Base-by-base conservation (phyloP, 495 filamentous ascomycete genomes). In the Penicillium angulare region DNA sequence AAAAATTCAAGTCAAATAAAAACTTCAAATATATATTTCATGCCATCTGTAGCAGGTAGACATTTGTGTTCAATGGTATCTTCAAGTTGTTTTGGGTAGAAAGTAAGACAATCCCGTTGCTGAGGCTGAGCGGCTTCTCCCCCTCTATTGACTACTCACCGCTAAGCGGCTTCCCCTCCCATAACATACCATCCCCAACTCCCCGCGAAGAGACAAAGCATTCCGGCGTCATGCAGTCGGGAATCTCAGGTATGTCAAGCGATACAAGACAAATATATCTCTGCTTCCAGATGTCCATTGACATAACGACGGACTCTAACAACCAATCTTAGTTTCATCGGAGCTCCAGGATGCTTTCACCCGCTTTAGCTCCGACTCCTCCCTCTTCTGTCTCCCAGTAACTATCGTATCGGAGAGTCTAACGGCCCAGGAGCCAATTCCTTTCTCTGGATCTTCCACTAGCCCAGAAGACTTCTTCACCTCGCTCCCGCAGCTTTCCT, bases 341-440 rank as follows among this genome's bases (percentile, higher is more conserved):
- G 90, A 95, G 75, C 90, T 98, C 51, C 85, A 88, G 61, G 71
- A 83, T 65, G 79, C 89, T 55, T 97, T 98, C 80, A 81, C 80
- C 73, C 66, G 70, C 36, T 84, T 97, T 63, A 78, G 88, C 60
- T 72, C 80, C 46, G 77, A 79, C 57, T 52, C 74, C 56, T 72
- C 77, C 15, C 78, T 84, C 61, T 90, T 90, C 61, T 95, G 87
- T 41, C 81, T 98, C 36, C 79, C 96, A 29, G 84, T 86, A 34
- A 88, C 82, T 48, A 97, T 98, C 67, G 63, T 79, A 35, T 73
- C 78, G 38, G 93, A 98, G 68, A 65, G 80, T 43, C 85, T 98
- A 29, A 74, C 76, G 8, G 90, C 90, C 3, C 55, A 81, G 18
- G 49, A 72, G 26, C 73, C 81, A 40, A 79, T 97, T 36, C 69